Conservation (phyloP, 108 stramenopile species). For the Pseudonitzschia multiseries region DNA sequence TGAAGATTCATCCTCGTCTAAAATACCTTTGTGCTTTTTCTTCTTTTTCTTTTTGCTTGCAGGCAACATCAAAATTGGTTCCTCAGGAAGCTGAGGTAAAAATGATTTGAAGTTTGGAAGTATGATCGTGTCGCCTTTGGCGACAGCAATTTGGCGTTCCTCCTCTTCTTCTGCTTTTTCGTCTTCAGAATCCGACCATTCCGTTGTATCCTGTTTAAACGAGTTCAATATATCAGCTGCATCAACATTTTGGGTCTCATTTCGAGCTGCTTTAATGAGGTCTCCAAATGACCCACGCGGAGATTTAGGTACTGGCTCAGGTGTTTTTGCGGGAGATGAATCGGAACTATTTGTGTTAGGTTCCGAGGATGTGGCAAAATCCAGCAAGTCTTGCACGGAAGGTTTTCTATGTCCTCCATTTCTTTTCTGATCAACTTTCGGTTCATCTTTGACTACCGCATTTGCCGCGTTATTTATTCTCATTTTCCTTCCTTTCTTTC, state of each 20-base stretch:
- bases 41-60: constrained; percentile 14
- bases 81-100: constrained; percentile 43
- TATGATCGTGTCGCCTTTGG: constrained; percentile 27
- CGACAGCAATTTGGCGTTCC: constrained; percentile 17
- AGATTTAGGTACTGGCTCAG: background rate
- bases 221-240: constrained; percentile 29
- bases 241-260: constrained; percentile 27
- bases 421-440: background rate
- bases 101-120: constrained; percentile 36
- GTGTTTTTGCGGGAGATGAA: background rate
- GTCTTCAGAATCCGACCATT: constrained; percentile 33
- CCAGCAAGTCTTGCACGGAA: constrained; percentile 27
- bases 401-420: constrained; percentile 7
- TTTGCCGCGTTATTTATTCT: background rate
- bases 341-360: background rate
- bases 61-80: constrained; percentile 25
- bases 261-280: constrained; percentile 36
- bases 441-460: background rate
- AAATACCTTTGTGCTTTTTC: constrained; percentile 19
- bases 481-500: constrained; percentile 7
- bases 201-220: constrained; percentile 30
- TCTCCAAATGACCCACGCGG: constrained; percentile 27
- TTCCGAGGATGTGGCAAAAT: constrained; percentile 19
- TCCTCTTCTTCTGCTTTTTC: constrained; percentile 27
- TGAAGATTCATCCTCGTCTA: constrained; percentile 28